Percentiles rank a stretch among this genome's conserved stretches.
phyloP scores from a whole-genome alignment of 768 basidiomycete genomes.

The Plicaturopsis crispa region DNA sequence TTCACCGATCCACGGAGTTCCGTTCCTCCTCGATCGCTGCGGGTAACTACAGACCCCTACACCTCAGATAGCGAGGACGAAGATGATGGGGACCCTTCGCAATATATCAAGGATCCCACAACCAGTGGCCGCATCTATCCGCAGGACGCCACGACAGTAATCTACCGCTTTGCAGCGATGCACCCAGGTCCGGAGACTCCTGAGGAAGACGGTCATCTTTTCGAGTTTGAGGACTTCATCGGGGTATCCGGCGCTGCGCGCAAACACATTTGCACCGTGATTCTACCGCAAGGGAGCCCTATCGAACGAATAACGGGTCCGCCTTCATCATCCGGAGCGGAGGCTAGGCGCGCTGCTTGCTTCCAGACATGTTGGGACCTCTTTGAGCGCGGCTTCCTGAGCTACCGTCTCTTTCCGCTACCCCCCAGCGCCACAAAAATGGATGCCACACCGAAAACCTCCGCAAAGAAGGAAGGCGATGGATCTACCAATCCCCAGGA shows the following conservation, averaged over 20 bases:
- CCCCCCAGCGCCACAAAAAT: no score
- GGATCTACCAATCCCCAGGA: slow-evolving; percentile 4
- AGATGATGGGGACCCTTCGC: slow-evolving; percentile 21
- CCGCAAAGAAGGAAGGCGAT: no score
- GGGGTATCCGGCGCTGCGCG: slow-evolving; percentile 18
- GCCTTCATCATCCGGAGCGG: slow-evolving; percentile 33
- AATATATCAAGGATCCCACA: slow-evolving; percentile 51
- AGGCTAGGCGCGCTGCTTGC: slow-evolving; percentile 55
- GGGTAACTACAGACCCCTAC: slow-evolving; percentile 32
- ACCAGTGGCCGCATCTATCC: slow-evolving; percentile 52
- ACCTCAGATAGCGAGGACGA: slow-evolving; percentile 45
- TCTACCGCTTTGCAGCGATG: slow-evolving; percentile 42
- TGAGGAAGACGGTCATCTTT: slow-evolving; percentile 17
- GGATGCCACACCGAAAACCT: no score
- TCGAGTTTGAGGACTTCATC: slow-evolving; percentile 30
- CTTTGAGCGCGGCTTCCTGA: slow-evolving; percentile 42
- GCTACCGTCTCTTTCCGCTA: slow-evolving; percentile 38
- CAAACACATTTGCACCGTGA: slow-evolving; percentile 40
- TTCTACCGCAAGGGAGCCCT: slow-evolving; percentile 35
- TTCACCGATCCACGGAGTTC: slow-evolving; percentile 27
- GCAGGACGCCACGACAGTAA: slow-evolving; percentile 47
- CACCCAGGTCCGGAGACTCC: slow-evolving; percentile 7
- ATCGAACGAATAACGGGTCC: slow-evolving; percentile 36
- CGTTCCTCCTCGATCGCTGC: slow-evolving; percentile 37
- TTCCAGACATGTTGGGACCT: slow-evolving; percentile 47